Percentiles rank a stretch among this genome's conserved stretches.
Evolutionary conservation across 1,284 basidiomycete species (phyloP).

Genomic region (Naganishia sp.): DNA sequence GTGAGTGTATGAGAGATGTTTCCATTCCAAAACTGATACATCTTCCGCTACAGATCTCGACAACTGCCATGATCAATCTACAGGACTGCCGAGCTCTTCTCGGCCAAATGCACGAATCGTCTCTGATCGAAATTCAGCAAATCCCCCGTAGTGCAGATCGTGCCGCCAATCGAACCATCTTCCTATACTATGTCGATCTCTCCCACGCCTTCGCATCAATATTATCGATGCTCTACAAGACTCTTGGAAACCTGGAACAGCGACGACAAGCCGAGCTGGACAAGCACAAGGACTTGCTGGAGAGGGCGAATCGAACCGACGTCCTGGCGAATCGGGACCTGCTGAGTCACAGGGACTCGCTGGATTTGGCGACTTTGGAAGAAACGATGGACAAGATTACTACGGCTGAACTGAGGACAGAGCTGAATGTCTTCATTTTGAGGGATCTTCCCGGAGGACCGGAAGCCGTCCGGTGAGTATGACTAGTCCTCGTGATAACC

Average conservation of each 20-base stretch:
- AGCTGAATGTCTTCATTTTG: constrained; percentile 80
- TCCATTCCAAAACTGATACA: neutral
- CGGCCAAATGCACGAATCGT: constrained; percentile 73
- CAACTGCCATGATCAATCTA: constrained; percentile 85
- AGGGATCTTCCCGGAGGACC: constrained; percentile 64
- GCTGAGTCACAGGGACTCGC: constrained; percentile 63
- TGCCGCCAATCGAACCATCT: constrained; percentile 73
- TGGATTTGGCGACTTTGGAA: constrained; percentile 55
- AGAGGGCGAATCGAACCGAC: constrained; percentile 76
- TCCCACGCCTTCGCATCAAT: constrained; percentile 75
- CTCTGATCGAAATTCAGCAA: constrained; percentile 83
- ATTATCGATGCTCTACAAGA: constrained; percentile 78
- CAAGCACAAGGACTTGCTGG: constrained; percentile 66
- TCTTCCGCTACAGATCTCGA: constrained; percentile 68
- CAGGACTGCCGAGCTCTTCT: constrained; percentile 83
- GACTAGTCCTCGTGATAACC: neutral
- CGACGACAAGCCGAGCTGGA: constrained; percentile 72
- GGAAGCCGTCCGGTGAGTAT: constrained; percentile 23
- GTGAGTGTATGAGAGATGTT: constrained; percentile 56
- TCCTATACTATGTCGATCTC: constrained; percentile 87
- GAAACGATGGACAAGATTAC: constrained; percentile 68
- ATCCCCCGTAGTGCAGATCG: constrained; percentile 84
- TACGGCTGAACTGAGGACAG: constrained; percentile 75
- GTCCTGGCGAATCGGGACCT: constrained; percentile 67
- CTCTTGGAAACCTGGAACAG: constrained; percentile 75